Conservation (phyloP, 805 yeast species). For the Saccharomycopsis fibuligera region DNA sequence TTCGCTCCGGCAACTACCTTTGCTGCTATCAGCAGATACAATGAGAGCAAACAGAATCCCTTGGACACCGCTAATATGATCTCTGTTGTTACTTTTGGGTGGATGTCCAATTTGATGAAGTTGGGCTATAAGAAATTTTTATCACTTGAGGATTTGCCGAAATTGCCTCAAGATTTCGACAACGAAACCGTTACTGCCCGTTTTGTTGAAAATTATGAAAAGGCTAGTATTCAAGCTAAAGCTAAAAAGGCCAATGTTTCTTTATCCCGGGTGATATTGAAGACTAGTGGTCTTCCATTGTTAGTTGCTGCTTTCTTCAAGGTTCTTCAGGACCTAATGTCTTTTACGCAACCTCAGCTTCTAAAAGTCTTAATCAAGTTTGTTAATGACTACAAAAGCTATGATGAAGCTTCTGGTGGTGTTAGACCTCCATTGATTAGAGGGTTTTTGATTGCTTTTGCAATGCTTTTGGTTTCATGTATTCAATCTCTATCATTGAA, state of each 20-base stretch:
- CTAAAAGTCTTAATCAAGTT: constrained; percentile 62
- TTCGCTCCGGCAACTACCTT: constrained; percentile 32
- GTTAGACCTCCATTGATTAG: constrained; percentile 52
- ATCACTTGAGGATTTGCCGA: constrained; percentile 63
- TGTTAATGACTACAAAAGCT: constrained; percentile 42
- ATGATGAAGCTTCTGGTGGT: constrained; percentile 27
- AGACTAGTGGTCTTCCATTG: constrained; percentile 71
- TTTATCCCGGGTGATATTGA: constrained; percentile 51
- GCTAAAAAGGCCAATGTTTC: constrained; percentile 37
- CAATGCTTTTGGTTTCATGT: constrained; percentile 73
- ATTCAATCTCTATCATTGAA: constrained; percentile 72
- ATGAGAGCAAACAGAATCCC: constrained; percentile 33
- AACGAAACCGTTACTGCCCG: constrained; percentile 44
- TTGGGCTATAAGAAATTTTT: constrained; percentile 62
- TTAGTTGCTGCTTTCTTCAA: constrained; percentile 34
- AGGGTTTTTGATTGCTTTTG: constrained; percentile 69
- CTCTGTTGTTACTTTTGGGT: constrained; percentile 70
- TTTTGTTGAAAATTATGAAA: constrained; percentile 56
- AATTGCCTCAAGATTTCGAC: constrained; percentile 61
- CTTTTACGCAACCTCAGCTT: constrained; percentile 84
- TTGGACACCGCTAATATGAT: constrained; percentile 61
- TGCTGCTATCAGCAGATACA: constrained; percentile 31
- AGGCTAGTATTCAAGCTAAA: constrained; percentile 33
- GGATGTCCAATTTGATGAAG: constrained; percentile 86
- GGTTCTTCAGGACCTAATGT: constrained; percentile 65